Conservation (phyloP, 1,284 basidiomycete species). For the Nidula niveotomentosa region DNA sequence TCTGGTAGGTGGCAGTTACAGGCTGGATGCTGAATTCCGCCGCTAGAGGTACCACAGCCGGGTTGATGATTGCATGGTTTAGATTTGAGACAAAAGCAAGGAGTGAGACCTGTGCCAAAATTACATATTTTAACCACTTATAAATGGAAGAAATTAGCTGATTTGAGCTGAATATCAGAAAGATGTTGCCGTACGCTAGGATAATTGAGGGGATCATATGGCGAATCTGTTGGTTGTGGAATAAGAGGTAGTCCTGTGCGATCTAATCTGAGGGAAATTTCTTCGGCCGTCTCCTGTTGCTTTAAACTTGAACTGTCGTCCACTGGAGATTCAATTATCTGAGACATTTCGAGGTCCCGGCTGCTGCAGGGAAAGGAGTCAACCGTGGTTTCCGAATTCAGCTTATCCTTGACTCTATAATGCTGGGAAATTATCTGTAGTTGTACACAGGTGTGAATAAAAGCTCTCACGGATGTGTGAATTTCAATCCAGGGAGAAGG, state of each 20-base stretch:
- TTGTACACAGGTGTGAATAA: too few species aligned
- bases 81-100: slow-evolving; percentile 29
- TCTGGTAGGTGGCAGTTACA: slow-evolving; percentile 32
- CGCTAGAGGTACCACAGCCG: slow-evolving; percentile 30
- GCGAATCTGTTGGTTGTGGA: background rate
- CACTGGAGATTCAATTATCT: background rate
- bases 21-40: slow-evolving; percentile 27
- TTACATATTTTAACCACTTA: slow-evolving; percentile 19
- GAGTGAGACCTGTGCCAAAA: slow-evolving; percentile 26
- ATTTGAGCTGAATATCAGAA: background rate
- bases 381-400: background rate
- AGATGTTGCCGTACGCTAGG: background rate
- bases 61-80: slow-evolving; percentile 32
- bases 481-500: too few species aligned
- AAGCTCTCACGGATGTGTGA: too few species aligned
- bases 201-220: background rate
- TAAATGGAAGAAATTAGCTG: background rate
- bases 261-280: too few species aligned
- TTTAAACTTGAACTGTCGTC: background rate
- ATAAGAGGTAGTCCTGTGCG: background rate
- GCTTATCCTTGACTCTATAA: background rate
- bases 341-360: background rate
- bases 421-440: background rate
- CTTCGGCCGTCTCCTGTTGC: background rate
- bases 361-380: background rate